Percentiles rank a stretch among this genome's conserved stretches.
Conservation (phyloP, 2,329 filamentous ascomycete species). For the Talaromyces sp. region DNA sequence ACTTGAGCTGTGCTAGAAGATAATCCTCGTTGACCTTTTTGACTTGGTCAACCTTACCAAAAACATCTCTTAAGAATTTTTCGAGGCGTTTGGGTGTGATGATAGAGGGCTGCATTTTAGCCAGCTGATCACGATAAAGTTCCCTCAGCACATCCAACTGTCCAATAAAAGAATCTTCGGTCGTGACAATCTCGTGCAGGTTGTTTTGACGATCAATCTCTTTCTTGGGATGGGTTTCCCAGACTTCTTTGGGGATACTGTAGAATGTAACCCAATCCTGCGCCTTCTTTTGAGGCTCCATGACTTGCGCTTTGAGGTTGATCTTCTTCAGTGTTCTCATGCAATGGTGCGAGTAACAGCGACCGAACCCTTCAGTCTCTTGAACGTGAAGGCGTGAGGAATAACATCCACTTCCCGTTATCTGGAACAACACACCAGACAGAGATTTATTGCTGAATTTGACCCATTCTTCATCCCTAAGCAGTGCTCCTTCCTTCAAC, state of each 20-base stretch:
- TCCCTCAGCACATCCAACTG: conserved; percentile 80
- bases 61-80: conserved; percentile 78
- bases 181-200: conserved; percentile 89
- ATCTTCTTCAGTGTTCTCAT: conserved; percentile 93
- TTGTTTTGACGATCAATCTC: conserved; percentile 92
- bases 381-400: conserved; percentile 73
- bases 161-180: conserved; percentile 85
- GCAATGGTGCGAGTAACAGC: conserved; percentile 92
- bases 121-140: conserved; percentile 79
- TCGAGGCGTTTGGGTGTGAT: conserved; percentile 72
- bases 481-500: conserved; percentile 69
- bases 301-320: conserved; percentile 69
- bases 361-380: conserved; percentile 53
- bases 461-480: conserved; percentile 95
- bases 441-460: conserved; percentile 78
- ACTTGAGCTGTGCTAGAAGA: conserved; percentile 88
- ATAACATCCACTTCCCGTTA: conserved; percentile 90
- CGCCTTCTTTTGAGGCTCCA: conserved; percentile 62
- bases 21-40: conserved; percentile 90
- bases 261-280: conserved; percentile 91
- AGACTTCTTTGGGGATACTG: conserved; percentile 70
- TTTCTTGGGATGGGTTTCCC: conserved; percentile 69
- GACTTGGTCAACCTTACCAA: conserved; percentile 84
- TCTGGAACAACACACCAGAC: conserved; percentile 86
- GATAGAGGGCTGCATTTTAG: conserved; percentile 68